phyloP scores from a whole-genome alignment of 2,329 filamentous ascomycete genomes.

The Xylariaceae sp. region DNA sequence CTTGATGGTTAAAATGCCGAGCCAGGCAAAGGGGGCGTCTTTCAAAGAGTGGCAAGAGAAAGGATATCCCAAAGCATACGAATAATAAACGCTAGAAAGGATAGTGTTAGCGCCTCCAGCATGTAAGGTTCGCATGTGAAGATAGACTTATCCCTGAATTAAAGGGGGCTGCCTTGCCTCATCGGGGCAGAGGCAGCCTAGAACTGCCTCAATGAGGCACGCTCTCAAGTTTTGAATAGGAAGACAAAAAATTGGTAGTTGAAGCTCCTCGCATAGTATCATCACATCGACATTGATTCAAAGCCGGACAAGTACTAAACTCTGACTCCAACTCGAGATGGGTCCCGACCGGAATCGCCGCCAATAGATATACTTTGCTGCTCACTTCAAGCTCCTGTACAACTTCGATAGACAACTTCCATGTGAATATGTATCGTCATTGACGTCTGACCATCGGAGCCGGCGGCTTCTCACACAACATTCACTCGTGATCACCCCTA shows the following conservation, averaged over 20 bases:
- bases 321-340: constrained; percentile 93
- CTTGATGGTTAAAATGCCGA: constrained; percentile 26
- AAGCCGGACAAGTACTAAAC: constrained; percentile 78
- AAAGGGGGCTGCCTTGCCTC: constrained; percentile 24
- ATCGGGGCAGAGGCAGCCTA: constrained; percentile 8
- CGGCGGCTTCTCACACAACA: constrained; percentile 25
- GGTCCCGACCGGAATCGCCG: constrained; percentile 57
- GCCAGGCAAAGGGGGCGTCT: constrained; percentile 16
- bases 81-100: constrained; percentile 9
- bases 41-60: constrained; percentile 21
- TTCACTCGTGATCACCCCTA: constrained; percentile 21
- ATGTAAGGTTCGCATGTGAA: background rate
- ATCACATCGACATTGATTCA: constrained; percentile 26
- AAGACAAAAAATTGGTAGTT: constrained; percentile 24
- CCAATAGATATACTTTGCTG: constrained; percentile 17
- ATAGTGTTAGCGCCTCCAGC: constrained; percentile 15
- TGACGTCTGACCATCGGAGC: constrained; percentile 21
- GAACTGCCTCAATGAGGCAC: constrained; percentile 11
- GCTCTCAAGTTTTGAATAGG: constrained; percentile 7
- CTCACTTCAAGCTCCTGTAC: constrained; percentile 17
- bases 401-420: constrained; percentile 9
- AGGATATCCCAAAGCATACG: constrained; percentile 16
- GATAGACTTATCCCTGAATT: constrained; percentile 31
- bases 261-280: constrained; percentile 9
- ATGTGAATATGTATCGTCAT: constrained; percentile 21